Evolutionary conservation across 164 flowering plant genomes (phyloP).

Genomic region (Annona cherimola): DNA sequence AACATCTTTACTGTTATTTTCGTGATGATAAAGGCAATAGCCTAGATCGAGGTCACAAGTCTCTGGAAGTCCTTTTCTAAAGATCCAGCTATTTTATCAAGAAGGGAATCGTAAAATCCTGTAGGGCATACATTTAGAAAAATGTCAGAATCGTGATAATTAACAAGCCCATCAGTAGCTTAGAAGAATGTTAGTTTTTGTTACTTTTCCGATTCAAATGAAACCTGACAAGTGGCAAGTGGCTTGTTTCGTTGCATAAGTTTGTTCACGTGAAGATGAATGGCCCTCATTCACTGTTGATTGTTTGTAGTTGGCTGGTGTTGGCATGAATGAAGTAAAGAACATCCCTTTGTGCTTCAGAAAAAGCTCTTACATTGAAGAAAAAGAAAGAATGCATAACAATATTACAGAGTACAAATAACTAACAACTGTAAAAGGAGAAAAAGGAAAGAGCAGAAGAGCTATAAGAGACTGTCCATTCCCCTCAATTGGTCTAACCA

Average conservation of each 20-base stretch:
- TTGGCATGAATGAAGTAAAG: background rate
- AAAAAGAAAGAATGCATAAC: background rate
- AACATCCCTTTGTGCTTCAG: background rate
- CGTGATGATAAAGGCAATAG: no score
- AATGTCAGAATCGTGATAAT: no score
- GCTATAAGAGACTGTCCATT: background rate
- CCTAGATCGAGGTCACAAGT: no score
- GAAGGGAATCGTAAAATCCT: no score
- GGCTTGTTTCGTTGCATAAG: background rate
- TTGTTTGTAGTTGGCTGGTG: background rate
- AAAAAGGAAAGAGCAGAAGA: background rate
- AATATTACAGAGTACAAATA: background rate
- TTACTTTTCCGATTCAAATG: no score
- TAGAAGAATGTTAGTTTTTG: no score
- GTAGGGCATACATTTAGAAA: no score
- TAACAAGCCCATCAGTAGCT: no score
- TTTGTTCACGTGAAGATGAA: background rate
- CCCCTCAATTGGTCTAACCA: background rate
- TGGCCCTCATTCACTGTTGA: constrained; percentile 1
- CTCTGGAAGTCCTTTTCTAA: no score
- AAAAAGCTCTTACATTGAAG: background rate
- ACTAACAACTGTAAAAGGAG: background rate
- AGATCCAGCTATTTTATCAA: no score
- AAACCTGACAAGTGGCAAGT: no score
- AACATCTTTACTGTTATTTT: no score